Base-by-base conservation (phyloP, 768 basidiomycete genomes). In the Trametes sanguinea region DNA sequence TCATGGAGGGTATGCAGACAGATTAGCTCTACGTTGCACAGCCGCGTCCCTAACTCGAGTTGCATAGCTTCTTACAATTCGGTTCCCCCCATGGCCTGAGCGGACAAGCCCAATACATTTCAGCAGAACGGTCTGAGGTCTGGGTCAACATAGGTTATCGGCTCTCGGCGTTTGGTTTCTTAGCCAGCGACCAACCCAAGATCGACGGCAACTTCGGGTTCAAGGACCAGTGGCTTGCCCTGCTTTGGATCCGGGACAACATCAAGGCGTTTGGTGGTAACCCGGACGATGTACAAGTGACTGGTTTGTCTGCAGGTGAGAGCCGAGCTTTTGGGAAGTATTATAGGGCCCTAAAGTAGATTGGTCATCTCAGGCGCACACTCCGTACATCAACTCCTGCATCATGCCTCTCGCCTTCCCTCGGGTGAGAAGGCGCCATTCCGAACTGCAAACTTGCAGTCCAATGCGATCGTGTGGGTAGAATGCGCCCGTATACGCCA, bases 111-210 rank as follows among this genome's bases (percentile, higher is more conserved):
- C 89, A 92, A 67, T 87, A 84, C 69, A 77, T 88, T 43, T 78
- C 87, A 11, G 81, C 84, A 14, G 84, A 84, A 62, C 78, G 85
- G 22, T 81, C 81, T 4, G 85, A 90, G 73, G 81, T 93, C 14
- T 87, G 86, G 81, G 85, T 93, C 7, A 89, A 91, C 67, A 81
- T 92, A 11, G 90, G 88, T 39, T 90, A 91, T 70, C 83, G 90
- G 22, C 76, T 92, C 13, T 89, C 88, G 0, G 89, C 82, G 1
- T 88, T 92, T 66, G 90, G 90, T 0, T 93, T 90, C 68, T 75
- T 93, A 22, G 89, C 88, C 0, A 81, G 80, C 64, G 85, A 88
- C 47, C 72, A 82, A 60, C 88, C 88, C 11, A 69, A 74, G 44
- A 70, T 92, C 48, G 76, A 77, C 14, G 90, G 91, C 2, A 93